Base-by-base conservation (phyloP, 2,329 filamentous ascomycete genomes). In the Fusarium lateritium region DNA sequence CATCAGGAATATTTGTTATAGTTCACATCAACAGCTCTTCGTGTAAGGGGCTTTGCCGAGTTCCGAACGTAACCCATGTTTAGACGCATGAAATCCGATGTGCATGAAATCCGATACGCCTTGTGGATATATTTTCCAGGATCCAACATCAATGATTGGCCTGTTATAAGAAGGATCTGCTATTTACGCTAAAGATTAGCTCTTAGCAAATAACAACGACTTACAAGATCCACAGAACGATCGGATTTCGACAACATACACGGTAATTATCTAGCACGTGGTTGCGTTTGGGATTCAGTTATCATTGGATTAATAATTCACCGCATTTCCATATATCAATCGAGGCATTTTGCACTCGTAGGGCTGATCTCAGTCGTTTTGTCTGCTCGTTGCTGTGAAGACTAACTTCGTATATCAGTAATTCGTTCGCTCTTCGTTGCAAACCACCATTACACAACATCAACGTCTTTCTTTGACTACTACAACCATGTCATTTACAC, bases 401-500 rank as follows among this genome's bases (percentile, higher is more conserved):
- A 36, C 6, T 14, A 24, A 43, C 34, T 43, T 24, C 11, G 21
- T 19, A 15, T 19, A 33, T 6, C 19, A 34, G 9, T 55, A 36
- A 7, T 15, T 21, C 21, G n/a, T 45, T 24, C n/a, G 19, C 11
- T 21, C 10, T 39, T 45, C 19, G 11, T 43, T 34, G 8, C 17
- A 13, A 36, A 28, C 11, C 22, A 7, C 5, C 19, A 22, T 38
- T 33, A 10, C 11, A 15, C 15, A 36, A 28, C 19, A 43, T 13
- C 33, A 28, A 36, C n/a, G 8, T 26, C 19, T n/a, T 17, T 15
- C 17, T 39, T 36, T 10, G 3, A 28, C 22, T 13, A 39, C 28
- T 39, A 15, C 3, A 40, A 42, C 10, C 44, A 75, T 76, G 73
- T 34, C 56, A 9, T 76, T 70, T 53, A 72, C 78, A 14, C 61